Evolutionary conservation across 805 yeast genomes (phyloP).

Genomic region (Nakazawaea ernobii): DNA sequence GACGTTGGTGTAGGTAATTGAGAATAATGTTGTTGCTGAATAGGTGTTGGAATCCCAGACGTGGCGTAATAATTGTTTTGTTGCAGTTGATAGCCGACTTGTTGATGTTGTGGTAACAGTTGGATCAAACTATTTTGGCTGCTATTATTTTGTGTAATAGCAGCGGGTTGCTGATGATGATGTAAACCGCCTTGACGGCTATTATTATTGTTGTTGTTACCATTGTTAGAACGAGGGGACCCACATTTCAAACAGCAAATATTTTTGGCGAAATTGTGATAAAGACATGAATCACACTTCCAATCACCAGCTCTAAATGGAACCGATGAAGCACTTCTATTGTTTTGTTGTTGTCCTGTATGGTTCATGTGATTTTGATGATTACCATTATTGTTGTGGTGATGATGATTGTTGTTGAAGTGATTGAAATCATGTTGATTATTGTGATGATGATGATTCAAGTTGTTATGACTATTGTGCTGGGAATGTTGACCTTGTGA

Average conservation of each 20-base stretch:
- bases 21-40: conserved; percentile 7
- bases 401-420: conserved; percentile 14
- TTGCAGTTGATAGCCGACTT: not conserved
- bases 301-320: conserved; percentile 97
- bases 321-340: conserved; percentile 39
- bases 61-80: not conserved
- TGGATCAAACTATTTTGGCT: conserved; percentile 4
- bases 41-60: conserved; percentile 2
- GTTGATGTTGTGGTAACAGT: conserved; percentile 1
- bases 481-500: conserved; percentile 3
- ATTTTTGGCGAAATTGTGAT: conserved; percentile 91
- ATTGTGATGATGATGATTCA: not conserved
- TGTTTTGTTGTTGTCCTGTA: conserved; percentile 13
- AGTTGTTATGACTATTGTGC: not conserved
- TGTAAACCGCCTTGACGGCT: not conserved
- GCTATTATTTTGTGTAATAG: not conserved
- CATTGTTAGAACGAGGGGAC: conserved; percentile 42
- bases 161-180: not conserved
- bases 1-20: conserved; percentile 7
- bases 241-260: conserved; percentile 86
- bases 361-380: conserved; percentile 14
- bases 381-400: conserved; percentile 13
- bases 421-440: conserved; percentile 9
- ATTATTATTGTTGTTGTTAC: conserved; percentile 10
- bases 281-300: conserved; percentile 85